phyloP scores from a whole-genome alignment of 192 early-diverging fungal species.

The Dissophora globulifera region DNA sequence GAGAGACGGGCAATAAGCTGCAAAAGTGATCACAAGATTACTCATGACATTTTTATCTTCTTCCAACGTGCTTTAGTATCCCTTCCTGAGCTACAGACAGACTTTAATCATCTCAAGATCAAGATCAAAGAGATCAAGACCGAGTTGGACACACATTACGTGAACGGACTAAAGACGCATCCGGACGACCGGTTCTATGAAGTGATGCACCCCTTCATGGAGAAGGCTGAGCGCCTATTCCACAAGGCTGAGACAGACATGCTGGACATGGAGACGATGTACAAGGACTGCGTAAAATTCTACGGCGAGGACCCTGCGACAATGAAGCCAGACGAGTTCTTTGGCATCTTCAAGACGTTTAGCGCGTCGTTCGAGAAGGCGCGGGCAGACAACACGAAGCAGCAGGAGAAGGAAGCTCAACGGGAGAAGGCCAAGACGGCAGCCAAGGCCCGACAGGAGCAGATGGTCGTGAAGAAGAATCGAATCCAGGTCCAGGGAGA shows the following conservation, averaged over 20 bases:
- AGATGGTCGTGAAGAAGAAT: conserved; percentile 43
- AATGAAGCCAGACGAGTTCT: conserved; percentile 88
- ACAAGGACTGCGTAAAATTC: conserved; percentile 72
- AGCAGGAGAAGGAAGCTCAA: conserved; percentile 54
- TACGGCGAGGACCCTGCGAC: conserved; percentile 78
- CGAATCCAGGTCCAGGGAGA: conserved; percentile 29
- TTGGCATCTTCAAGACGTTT: conserved; percentile 87
- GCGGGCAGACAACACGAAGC: conserved; percentile 62
- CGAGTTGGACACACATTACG: conserved; percentile 59
- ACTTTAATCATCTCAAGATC: conserved; percentile 60
- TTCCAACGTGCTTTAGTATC: conserved; percentile 62
- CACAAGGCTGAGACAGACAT: conserved; percentile 70
- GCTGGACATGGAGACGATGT: conserved; percentile 75
- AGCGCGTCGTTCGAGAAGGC: conserved; percentile 75
- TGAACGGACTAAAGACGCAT: conserved; percentile 56
- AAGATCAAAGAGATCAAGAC: conserved; percentile 59
- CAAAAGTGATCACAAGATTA: no score
- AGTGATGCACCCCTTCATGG: conserved; percentile 71
- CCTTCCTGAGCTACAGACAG: conserved; percentile 60
- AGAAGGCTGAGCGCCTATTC: conserved; percentile 70
- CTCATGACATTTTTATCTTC: no score
- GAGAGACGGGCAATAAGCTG: no score
- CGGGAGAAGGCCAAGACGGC: conserved; percentile 46
- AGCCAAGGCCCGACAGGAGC: conserved; percentile 44
- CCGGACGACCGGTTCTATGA: conserved; percentile 73